Evolutionary conservation across 2,329 filamentous ascomycete species (phyloP).

Genomic region (Dryadomyces quercivorus): DNA sequence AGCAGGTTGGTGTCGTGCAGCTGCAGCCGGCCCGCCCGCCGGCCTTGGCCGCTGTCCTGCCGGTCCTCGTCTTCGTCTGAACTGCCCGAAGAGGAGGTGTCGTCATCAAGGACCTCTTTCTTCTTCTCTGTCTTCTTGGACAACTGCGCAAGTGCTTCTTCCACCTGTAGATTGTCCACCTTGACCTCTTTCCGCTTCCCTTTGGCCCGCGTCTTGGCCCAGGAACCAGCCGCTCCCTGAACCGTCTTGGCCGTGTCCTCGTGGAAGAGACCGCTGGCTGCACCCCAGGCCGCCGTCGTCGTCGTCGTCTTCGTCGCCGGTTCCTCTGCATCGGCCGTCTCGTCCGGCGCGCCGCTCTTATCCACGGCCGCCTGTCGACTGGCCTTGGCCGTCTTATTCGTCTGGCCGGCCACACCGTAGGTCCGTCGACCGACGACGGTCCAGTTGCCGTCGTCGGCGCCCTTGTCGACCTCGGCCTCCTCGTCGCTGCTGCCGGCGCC

Average conservation of each 20-base stretch:
- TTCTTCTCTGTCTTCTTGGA: not conserved
- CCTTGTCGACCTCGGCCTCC: slow-evolving; percentile 9
- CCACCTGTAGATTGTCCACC: not conserved
- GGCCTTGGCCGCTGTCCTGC: not conserved
- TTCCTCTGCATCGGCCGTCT: not conserved
- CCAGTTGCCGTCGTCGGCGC: slow-evolving; percentile 5
- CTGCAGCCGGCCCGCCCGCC: not conserved
- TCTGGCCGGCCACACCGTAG: slow-evolving; percentile 5
- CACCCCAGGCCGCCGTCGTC: no score
- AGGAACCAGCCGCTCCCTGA: slow-evolving; percentile 5
- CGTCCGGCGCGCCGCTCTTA: not conserved
- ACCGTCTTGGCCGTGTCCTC: slow-evolving; percentile 1
- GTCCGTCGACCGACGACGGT: slow-evolving; percentile 10
- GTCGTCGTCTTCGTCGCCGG: not conserved
- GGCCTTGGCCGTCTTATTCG: not conserved
- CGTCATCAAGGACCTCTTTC: not conserved
- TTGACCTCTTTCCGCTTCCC: not conserved
- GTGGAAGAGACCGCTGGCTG: not conserved
- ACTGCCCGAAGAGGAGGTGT: not conserved
- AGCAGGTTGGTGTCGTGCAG: slow-evolving; percentile 41
- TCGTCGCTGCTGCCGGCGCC: not conserved
- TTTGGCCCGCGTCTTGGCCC: slow-evolving; percentile 2
- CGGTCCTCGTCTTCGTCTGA: not conserved
- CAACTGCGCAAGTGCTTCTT: not conserved
- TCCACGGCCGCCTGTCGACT: not conserved